These are phyloP conservation scores for Azolla pinnata DNA, from an alignment of 75 land plant species.

Conservation along the genomic window DNA sequence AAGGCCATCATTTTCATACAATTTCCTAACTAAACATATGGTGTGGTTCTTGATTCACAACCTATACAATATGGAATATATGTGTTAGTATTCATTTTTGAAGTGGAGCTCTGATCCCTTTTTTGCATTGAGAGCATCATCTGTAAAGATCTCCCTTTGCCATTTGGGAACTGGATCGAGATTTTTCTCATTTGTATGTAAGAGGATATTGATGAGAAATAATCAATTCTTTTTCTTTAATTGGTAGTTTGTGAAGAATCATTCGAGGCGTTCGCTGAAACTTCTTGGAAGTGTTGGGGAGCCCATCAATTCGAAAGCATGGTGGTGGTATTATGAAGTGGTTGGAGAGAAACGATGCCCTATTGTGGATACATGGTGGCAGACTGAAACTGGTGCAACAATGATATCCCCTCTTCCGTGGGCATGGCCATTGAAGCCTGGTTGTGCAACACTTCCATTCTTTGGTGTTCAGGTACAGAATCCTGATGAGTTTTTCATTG, in stretches of 20 bases:
- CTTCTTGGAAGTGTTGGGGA: constrained; percentile 23
- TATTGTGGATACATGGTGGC: constrained; percentile 30
- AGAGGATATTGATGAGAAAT: not conserved
- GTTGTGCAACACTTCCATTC: constrained; percentile 26
- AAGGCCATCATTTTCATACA: not conserved
- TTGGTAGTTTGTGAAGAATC: constrained; percentile 19
- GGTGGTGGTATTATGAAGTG: constrained; percentile 21
- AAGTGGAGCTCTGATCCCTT: too few species aligned
- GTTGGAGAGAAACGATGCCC: constrained; percentile 25
- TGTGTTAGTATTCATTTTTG: too few species aligned
- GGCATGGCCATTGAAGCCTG: constrained; percentile 27
- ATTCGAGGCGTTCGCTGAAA: constrained; percentile 11
- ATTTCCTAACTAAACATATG: too few species aligned
- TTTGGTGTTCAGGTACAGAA: constrained; percentile 23
- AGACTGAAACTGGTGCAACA: constrained; percentile 23
- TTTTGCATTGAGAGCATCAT: too few species aligned
- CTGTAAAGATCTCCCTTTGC: too few species aligned
- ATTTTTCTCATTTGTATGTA: not conserved
- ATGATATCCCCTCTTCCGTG: constrained; percentile 25
- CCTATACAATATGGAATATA: too few species aligned
- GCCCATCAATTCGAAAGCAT: constrained; percentile 21
- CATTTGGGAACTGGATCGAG: too few species aligned
- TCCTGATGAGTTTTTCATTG: too few species aligned
- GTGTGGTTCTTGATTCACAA: too few species aligned
- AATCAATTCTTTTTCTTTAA: not conserved